A percentile compares a stretch with the other conserved stretches of the same genome.
phyloP scores from a whole-genome alignment of 2,329 filamentous ascomycete species.

The Geosmithia flava region DNA sequence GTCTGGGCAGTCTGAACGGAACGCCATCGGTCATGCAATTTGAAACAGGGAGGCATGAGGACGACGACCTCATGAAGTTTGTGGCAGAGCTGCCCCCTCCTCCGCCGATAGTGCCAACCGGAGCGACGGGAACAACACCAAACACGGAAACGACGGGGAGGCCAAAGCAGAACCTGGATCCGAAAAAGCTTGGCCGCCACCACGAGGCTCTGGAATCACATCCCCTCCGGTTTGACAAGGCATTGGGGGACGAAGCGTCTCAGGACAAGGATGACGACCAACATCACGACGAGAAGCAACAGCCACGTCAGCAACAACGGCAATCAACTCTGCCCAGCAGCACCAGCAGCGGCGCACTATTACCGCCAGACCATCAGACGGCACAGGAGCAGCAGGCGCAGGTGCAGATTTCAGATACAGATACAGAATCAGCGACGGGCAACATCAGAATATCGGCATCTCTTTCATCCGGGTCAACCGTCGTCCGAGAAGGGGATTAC shows the following conservation, averaged over 20 bases:
- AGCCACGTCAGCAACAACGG: no score
- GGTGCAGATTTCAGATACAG: not conserved
- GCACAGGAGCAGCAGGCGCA: not conserved
- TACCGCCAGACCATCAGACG: not conserved
- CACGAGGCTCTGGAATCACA: constrained; percentile 3
- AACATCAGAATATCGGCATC: not conserved
- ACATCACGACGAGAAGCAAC: not conserved
- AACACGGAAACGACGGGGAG: not conserved
- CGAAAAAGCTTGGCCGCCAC: not conserved
- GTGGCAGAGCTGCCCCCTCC: not conserved
- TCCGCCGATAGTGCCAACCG: not conserved
- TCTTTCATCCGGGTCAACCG: not conserved
- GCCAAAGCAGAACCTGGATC: not conserved
- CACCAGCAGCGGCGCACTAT: no score
- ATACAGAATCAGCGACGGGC: not conserved
- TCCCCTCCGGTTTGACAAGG: not conserved
- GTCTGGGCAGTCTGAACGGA: not conserved
- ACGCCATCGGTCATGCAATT: not conserved
- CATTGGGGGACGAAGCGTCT: constrained; percentile 22
- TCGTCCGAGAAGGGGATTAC: not conserved
- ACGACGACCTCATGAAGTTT: not conserved
- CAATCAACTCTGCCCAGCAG: no score
- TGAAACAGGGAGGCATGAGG: not conserved
- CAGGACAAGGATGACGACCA: not conserved
- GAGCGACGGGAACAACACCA: no score